Conservation (phyloP, 139 green algal genomes). For the Zygnema cylindricum region DNA sequence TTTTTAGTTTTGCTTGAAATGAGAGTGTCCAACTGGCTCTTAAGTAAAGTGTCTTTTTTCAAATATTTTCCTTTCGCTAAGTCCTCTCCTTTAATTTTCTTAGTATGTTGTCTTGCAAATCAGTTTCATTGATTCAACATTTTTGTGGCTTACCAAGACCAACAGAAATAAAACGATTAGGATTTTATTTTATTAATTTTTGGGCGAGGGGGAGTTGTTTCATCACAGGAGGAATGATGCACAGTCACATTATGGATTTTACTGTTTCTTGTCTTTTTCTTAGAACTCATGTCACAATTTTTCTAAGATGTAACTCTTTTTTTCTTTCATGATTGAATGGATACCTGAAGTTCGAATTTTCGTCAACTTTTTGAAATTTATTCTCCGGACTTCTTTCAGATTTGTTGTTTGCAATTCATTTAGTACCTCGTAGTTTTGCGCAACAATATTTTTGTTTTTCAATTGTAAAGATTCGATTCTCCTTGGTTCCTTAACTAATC, state of each 20-base stretch:
- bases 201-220: too few relatives aligned
- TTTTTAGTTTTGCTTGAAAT: too few relatives aligned
- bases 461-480: background rate
- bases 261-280: background rate
- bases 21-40: slow-evolving; percentile 5
- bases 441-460: background rate
- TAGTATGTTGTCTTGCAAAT: slow-evolving; percentile 26
- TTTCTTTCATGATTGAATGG: background rate
- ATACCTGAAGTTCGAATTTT: background rate
- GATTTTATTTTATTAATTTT: too few relatives aligned
- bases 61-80: background rate
- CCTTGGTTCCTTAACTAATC: background rate
- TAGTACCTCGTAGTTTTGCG: background rate
- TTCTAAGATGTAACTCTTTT: background rate
- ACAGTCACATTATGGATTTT: too few relatives aligned
- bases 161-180: too few relatives aligned
- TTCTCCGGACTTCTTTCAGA: background rate
- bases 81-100: slow-evolving; percentile 17
- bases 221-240: too few relatives aligned
- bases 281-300: background rate
- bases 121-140: too few relatives aligned
- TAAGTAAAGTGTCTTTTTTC: too few relatives aligned
- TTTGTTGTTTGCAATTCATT: slow-evolving; percentile 4
- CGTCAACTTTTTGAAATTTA: background rate
- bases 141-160: too few relatives aligned